Conservation (phyloP, 768 basidiomycete species). For the Pleurotus cornucopiae region DNA sequence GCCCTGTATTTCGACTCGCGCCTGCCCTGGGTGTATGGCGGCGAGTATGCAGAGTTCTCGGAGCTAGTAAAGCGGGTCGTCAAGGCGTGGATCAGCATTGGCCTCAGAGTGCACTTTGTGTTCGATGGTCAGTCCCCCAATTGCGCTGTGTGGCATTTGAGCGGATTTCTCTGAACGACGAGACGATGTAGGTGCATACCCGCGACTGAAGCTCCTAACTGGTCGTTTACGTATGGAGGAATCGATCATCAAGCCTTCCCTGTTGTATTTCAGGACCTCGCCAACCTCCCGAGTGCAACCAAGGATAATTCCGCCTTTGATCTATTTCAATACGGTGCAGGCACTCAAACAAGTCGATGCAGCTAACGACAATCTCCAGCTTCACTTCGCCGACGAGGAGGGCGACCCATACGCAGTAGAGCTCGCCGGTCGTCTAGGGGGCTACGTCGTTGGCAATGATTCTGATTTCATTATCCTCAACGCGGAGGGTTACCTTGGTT, state of each 20-base stretch:
- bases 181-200: conserved; percentile 52
- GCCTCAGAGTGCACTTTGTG: conserved; percentile 66
- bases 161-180: conserved; percentile 12
- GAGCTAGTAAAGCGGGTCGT: conserved; percentile 47
- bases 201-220: conserved; percentile 71
- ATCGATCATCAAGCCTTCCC: conserved; percentile 53
- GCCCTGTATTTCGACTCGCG: conserved; percentile 53
- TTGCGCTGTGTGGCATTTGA: neutral
- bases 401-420: conserved; percentile 84
- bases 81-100: conserved; percentile 64
- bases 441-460: conserved; percentile 74
- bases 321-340: conserved; percentile 52
- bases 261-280: conserved; percentile 83
- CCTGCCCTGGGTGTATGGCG: conserved; percentile 84
- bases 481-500: conserved; percentile 72
- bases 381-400: conserved; percentile 79
- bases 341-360: conserved; percentile 40
- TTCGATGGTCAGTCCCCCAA: conserved; percentile 64
- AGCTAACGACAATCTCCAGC: conserved; percentile 33
- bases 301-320: conserved; percentile 68
- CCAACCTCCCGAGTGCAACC: conserved; percentile 53
- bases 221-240: conserved; percentile 54
- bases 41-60: conserved; percentile 63
- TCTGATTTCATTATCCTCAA: conserved; percentile 82
- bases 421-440: conserved; percentile 67